Conservation (phyloP, 768 basidiomycete genomes). For the Collybia sordida region DNA sequence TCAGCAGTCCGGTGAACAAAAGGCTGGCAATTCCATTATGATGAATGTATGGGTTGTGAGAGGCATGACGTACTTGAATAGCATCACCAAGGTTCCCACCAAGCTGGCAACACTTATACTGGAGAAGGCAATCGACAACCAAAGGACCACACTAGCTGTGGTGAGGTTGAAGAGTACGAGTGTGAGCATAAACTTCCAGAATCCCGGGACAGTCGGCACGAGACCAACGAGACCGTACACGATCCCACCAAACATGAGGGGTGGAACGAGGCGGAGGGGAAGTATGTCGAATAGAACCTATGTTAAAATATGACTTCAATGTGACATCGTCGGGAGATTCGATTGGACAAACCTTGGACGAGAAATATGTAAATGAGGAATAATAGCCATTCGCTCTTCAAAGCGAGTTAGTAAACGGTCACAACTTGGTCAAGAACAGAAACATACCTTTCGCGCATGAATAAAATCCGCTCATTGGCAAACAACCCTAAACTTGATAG, state of each 20-base stretch:
- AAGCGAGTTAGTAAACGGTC: background rate
- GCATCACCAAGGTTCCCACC: slow-evolving; percentile 94
- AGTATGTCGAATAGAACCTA: slow-evolving; percentile 95
- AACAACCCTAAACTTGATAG: slow-evolving; percentile 92
- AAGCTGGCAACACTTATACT: slow-evolving; percentile 88
- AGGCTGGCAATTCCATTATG: slow-evolving; percentile 48
- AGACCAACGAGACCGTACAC: slow-evolving; percentile 94
- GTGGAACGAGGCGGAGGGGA: slow-evolving; percentile 91
- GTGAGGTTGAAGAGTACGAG: slow-evolving; percentile 96
- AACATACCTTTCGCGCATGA: slow-evolving; percentile 93
- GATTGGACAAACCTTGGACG: slow-evolving; percentile 67
- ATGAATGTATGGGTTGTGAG: slow-evolving; percentile 3
- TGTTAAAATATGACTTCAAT: background rate
- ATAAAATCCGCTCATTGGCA: slow-evolving; percentile 92
- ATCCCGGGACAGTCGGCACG: slow-evolving; percentile 83
- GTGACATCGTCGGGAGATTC: too few species aligned
- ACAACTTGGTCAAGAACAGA: background rate
- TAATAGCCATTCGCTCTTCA: slow-evolving; percentile 95
- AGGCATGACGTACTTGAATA: slow-evolving; percentile 82
- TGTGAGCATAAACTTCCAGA: slow-evolving; percentile 98
- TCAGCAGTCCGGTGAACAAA: slow-evolving; percentile 91
- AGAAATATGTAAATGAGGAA: slow-evolving; percentile 93
- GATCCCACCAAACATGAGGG: slow-evolving; percentile 93
- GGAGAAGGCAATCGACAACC: slow-evolving; percentile 87
- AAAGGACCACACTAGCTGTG: slow-evolving; percentile 88